Base-by-base conservation (phyloP, 306 rosid species). In the Neltuma alba region DNA sequence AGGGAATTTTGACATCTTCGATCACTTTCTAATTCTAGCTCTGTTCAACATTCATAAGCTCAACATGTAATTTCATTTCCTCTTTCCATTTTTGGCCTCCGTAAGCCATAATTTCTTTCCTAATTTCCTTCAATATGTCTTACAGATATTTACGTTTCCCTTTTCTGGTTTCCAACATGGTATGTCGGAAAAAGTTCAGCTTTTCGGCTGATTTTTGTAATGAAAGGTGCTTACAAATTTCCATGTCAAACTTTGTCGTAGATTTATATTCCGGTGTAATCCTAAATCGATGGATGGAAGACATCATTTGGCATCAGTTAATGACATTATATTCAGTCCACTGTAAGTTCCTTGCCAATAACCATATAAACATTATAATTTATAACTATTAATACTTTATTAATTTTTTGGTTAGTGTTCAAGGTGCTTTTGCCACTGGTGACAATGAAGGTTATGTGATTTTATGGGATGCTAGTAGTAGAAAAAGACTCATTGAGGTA, bases 261-360 rank as follows among this genome's bases (percentile, higher is more conserved):
- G 99, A 76, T 94, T 89, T 86, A 76, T 80, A 66, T 94, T 92
- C 85, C 84, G 97, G 67, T 95, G 96, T 85, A 88, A 86, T 89
- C 99, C 98, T 38, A 95, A 91, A 85, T 84, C 92, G 76, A 84
- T 76, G 68, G 86, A 89, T 52, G 87, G 86, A 81, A 90, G 79
- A 57, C 84, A 74, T 81, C 93, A 89, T 84, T 76, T 87, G 38
- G 92, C 74, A 80, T 77, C 97, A 1, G 94, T 95, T 85, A 95
- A 95, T 72, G 96, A 88, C 83, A 93, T 95, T 82, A 90, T 38
- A 78, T 95, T 95, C 85, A 70, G 42, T 47, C 75, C 75, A 30
- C 16, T 45, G 75, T 70, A 31, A 9, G 75, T 30, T 13, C 27
- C 48, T 36, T 72, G 45, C 77, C 58, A 64, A 42, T 62, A 27